Conservation (phyloP, 108 stramenopile species). For the Mayamaea pseudoterrestris region DNA sequence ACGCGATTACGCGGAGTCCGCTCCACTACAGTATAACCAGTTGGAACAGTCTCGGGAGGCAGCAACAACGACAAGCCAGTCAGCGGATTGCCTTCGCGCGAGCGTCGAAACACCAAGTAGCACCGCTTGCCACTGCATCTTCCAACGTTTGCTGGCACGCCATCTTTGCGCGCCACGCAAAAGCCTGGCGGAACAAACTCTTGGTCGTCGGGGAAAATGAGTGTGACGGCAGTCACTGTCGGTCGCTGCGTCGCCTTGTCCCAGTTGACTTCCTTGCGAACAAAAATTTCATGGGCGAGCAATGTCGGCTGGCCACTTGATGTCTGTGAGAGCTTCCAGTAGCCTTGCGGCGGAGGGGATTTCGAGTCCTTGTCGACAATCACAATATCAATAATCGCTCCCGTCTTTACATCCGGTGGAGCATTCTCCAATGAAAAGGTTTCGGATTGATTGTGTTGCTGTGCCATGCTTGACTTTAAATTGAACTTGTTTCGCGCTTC, state of each 20-base stretch:
- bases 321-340: conserved; percentile 50
- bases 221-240: conserved; percentile 63
- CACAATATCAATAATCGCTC: conserved; percentile 68
- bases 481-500: conserved; percentile 1
- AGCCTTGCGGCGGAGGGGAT: conserved; percentile 75
- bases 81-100: conserved; percentile 79
- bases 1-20: conserved; percentile 60
- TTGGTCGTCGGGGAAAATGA: conserved; percentile 72
- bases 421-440: conserved; percentile 42
- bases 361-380: conserved; percentile 40
- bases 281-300: conserved; percentile 28
- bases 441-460: not conserved
- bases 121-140: conserved; percentile 18
- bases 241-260: conserved; percentile 80
- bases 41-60: conserved; percentile 65
- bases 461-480: not conserved
- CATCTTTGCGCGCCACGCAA: conserved; percentile 43
- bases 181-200: conserved; percentile 85
- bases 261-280: conserved; percentile 82
- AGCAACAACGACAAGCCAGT: conserved; percentile 60
- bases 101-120: conserved; percentile 71
- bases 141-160: conserved; percentile 4
- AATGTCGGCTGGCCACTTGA: conserved; percentile 11
- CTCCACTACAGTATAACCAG: conserved; percentile 79
- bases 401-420: conserved; percentile 29